Evolutionary conservation across 768 basidiomycete species (phyloP), one percentile per base, ranked within the genome.

Genomic region (Suillus brevipes): DNA sequence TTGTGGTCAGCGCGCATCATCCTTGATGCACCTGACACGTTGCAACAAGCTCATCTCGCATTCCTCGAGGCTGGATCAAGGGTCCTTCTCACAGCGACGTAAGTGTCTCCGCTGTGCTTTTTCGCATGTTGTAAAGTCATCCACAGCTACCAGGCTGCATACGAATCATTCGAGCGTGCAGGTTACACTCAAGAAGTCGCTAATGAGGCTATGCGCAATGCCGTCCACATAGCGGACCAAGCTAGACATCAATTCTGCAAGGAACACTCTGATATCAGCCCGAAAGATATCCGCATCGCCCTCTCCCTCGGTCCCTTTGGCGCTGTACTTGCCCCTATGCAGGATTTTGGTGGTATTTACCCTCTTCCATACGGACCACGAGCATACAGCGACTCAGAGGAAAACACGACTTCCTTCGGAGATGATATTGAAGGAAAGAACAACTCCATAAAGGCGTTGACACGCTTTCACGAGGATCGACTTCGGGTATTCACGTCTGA

Each of bases 301-400:
- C 80, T 95, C 6, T 92, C 89, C 6, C 76, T 93, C 36, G 92
- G 92, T 20, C 87, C 90, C 0, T 92, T 85, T 69, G 91, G 92
- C 43, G 88, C 89, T 2, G 87, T 84, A 6, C 78, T 91, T 18
- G 72, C 74, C 8, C 86, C 87, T 0, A 83, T 89, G 61, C 87
- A 90, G 65, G 92, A 94, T 72, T 93, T 89, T 70, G 81, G 83
- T 65, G 92, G 90, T 8, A 78, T 84, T 67, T 94, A 92, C 71
- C 92, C 92, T 2, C 87, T 89, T 0, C 90, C 91, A 0, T 92
- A 83, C 69, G 91, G 90, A 1, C 90, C 91, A 3, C 79, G 74
- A 63, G 82, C 72, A 28, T 83, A 75, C 65, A 75, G 75, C 0
- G 69, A 70, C 31, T 71, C 70, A 14, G 76, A 64, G 4, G 67